Evolutionary conservation across 163 green algal genomes (phyloP).

Genomic region (Picocystis sp.): DNA sequence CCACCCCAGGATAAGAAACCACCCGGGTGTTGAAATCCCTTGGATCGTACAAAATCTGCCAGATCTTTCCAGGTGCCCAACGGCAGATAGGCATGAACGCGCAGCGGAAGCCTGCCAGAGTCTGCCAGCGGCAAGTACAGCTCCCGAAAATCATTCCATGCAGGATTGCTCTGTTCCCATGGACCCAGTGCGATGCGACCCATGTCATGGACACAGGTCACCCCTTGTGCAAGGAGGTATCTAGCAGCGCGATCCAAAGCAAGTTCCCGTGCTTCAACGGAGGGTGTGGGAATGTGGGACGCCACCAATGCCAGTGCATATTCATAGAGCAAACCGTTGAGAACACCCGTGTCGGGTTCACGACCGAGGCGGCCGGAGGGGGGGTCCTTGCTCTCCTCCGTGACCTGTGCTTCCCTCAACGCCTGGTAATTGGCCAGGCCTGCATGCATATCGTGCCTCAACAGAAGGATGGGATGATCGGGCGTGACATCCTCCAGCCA

Average conservation of each 20-base stretch:
- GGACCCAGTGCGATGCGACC: conserved; percentile 21
- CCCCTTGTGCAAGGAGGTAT: conserved; percentile 28
- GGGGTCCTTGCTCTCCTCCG: conserved; percentile 6
- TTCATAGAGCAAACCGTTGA: conserved; percentile 32
- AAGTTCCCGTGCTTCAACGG: conserved; percentile 3
- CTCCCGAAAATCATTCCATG: conserved; percentile 22
- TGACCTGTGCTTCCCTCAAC: conserved; percentile 28
- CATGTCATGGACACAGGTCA: conserved; percentile 46
- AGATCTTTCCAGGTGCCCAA: conserved; percentile 30
- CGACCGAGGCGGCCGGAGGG: conserved; percentile 25
- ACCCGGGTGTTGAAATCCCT: conserved; percentile 21
- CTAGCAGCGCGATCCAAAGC: conserved; percentile 22
- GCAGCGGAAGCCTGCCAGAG: conserved; percentile 23
- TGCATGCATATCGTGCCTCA: conserved; percentile 43
- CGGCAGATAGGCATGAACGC: conserved; percentile 30
- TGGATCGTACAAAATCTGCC: conserved; percentile 11
- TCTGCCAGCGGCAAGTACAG: conserved; percentile 32
- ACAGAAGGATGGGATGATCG: conserved; percentile 26
- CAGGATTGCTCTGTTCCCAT: conserved; percentile 15
- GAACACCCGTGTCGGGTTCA: conserved; percentile 28
- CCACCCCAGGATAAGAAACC: conserved; percentile 39
- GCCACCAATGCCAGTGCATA: conserved; percentile 25
- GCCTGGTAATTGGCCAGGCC: conserved; percentile 36
- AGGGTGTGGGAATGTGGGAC: conserved; percentile 18
- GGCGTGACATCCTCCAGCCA: conserved; percentile 29